Evolutionary conservation across 345 rosid species (phyloP), one percentile per base, ranked within the genome.

Genomic region (Camelina neglecta): DNA sequence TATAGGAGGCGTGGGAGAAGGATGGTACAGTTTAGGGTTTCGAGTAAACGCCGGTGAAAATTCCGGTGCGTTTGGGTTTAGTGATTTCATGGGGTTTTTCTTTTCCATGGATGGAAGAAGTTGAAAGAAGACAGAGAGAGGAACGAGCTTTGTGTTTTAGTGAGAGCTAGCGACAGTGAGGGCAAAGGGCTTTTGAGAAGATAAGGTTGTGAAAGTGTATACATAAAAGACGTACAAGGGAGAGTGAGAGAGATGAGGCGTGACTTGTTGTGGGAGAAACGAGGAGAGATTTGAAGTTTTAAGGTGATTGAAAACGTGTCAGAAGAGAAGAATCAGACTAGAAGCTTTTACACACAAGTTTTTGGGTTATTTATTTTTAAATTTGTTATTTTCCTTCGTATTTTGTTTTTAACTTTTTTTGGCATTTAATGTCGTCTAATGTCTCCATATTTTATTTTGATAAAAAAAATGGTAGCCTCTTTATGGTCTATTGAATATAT

Each of bases 261-360:
- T 29, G 31, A 29, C 31, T 29, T 29, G 31, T 29, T 29, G 31
- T 29, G 31, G 31, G 31, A 29, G 31, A 29, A 29, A 29, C 31
- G 26, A 64, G 48, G 57, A 16, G 12, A 42, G 29, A 47, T 2
- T 35, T 35, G 59, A 8, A 36, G 26, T 29, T 48, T 59, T 70
- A 13, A 44, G 8, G 67, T 59, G 75, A 71, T 35, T 71, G 49
- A 71, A 35, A 47, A 44, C 49, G 57, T 26, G 67, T 71, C 76
- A 73, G 61, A 24, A 18, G 21, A 26, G 57, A 9, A 48, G 68
- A 60, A 39, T 41, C 45, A 12, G 33, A 44, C 6, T 44, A 15
- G 21, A 47, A n/a, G 51, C 51, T 47, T n/a, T 55, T n/a, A 12
- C 18, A 56, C 38, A 31, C 38, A 33, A 29, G 12, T 7, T 15